Conservation (phyloP, 2,329 filamentous ascomycete genomes). For the Aspergillus japonicus region DNA sequence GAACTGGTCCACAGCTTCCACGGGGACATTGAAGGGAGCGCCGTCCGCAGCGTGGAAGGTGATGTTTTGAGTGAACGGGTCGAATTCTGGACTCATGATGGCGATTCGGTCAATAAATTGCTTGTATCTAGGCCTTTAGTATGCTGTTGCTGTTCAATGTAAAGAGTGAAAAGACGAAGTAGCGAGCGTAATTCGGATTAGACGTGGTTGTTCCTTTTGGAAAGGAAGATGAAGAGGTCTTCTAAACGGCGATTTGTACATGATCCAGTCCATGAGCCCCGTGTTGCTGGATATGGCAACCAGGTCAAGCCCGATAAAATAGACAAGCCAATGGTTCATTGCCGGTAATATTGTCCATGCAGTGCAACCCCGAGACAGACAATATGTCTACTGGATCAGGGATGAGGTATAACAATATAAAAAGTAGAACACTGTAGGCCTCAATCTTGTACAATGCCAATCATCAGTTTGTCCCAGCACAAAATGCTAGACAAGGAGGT, state of each 20-base stretch:
- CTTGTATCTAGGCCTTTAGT: neutral
- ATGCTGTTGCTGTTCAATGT: neutral
- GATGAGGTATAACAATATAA: slow-evolving; percentile 13
- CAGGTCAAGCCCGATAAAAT: neutral
- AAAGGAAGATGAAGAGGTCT: neutral
- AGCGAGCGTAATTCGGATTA: neutral
- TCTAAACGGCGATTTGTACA: slow-evolving; percentile 14
- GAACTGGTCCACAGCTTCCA: slow-evolving; percentile 47
- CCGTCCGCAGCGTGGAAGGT: slow-evolving; percentile 49
- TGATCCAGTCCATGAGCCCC: slow-evolving; percentile 6
- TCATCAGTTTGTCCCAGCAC: neutral
- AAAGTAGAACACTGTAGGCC: neutral
- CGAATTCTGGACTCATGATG: slow-evolving; percentile 37
- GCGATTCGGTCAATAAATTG: neutral
- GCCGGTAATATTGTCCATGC: slow-evolving; percentile 10
- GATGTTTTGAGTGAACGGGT: slow-evolving; percentile 55
- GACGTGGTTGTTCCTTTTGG: neutral
- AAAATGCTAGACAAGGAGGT: neutral
- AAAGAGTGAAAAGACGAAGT: neutral
- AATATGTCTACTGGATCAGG: slow-evolving; percentile 19
- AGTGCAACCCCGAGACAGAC: slow-evolving; percentile 30
- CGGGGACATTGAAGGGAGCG: slow-evolving; percentile 39
- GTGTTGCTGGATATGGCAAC: neutral
- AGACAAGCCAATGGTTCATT: slow-evolving; percentile 8
- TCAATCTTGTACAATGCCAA: slow-evolving; percentile 11